These are phyloP conservation scores for Theobroma cacao DNA, from an alignment of 345 rosid species.

Conservation along the genomic window DNA sequence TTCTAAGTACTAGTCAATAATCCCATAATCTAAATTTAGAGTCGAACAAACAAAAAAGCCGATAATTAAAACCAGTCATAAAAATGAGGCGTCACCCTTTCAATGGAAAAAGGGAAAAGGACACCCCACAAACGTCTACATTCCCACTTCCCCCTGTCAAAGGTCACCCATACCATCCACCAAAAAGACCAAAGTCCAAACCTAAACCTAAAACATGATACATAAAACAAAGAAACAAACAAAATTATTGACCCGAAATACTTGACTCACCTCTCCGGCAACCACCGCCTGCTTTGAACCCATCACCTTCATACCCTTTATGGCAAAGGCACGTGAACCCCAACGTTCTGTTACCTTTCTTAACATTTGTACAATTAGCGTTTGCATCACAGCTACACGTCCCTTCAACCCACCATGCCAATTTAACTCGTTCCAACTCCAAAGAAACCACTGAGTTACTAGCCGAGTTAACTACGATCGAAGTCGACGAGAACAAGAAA, in stretches of 20 bases:
- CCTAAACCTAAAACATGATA: not conserved
- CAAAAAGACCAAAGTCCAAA: not conserved
- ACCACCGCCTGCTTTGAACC: constrained; percentile 42
- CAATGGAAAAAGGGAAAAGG: not conserved
- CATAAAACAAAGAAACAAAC: not conserved
- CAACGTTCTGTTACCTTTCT: not conserved
- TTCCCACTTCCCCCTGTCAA: constrained; percentile 1
- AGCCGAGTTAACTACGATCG: constrained; percentile 25
- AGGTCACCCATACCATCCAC: not conserved
- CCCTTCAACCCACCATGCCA: constrained; percentile 81
- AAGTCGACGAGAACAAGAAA: constrained; percentile 52
- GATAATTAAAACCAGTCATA: not conserved
- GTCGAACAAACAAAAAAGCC: not conserved
- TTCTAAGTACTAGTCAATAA: not conserved
- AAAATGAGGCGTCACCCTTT: not conserved
- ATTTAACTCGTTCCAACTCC: constrained; percentile 46
- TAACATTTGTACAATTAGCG: constrained; percentile 23
- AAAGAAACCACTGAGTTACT: constrained; percentile 24
- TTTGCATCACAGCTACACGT: constrained; percentile 32
- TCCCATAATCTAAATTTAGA: not conserved
- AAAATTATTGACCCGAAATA: not conserved
- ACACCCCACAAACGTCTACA: not conserved
- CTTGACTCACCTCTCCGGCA: constrained; percentile 72
- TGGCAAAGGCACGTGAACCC: constrained; percentile 63
- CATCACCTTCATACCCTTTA: constrained; percentile 57